phyloP scores from a whole-genome alignment of 1,284 basidiomycete species.

The Microbotryum violaceum region DNA sequence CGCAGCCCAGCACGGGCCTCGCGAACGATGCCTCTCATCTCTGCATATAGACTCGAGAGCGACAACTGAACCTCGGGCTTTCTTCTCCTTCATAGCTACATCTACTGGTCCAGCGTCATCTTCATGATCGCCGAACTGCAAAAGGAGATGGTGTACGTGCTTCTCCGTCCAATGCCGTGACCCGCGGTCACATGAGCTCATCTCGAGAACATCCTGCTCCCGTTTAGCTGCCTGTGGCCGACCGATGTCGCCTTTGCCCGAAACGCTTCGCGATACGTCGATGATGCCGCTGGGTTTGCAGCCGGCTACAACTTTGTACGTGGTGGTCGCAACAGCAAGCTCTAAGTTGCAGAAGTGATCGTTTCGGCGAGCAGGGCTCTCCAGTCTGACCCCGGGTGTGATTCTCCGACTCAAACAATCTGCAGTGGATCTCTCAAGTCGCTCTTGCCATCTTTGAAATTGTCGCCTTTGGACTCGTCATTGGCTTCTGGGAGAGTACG shows the following conservation, averaged over 20 bases:
- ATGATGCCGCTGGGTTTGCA: constrained; percentile 5
- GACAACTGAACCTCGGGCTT: background rate
- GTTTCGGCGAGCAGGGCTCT: background rate
- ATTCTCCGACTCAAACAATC: background rate
- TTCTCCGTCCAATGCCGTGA: no score
- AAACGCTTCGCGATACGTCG: constrained; percentile 10
- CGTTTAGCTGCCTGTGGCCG: constrained; percentile 1
- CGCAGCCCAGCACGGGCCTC: background rate
- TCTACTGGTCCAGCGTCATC: constrained; percentile 4
- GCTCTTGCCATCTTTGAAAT: constrained; percentile 4
- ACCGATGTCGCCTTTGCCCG: constrained; percentile 6
- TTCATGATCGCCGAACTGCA: constrained; percentile 20
- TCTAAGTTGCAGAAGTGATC: background rate
- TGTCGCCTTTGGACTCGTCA: background rate
- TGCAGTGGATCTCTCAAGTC: background rate
- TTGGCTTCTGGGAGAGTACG: background rate
- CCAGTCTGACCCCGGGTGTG: background rate
- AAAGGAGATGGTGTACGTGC: constrained; percentile 18
- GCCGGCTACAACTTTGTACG: constrained; percentile 1
- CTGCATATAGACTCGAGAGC: background rate
- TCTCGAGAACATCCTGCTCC: no score
- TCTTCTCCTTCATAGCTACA: no score
- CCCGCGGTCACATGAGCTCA: no score
- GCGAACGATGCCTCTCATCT: background rate
- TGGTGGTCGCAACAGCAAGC: background rate